These are phyloP conservation scores for Ilyonectria robusta DNA, from an alignment of 2,329 filamentous ascomycete genomes.

Conservation along the genomic window DNA sequence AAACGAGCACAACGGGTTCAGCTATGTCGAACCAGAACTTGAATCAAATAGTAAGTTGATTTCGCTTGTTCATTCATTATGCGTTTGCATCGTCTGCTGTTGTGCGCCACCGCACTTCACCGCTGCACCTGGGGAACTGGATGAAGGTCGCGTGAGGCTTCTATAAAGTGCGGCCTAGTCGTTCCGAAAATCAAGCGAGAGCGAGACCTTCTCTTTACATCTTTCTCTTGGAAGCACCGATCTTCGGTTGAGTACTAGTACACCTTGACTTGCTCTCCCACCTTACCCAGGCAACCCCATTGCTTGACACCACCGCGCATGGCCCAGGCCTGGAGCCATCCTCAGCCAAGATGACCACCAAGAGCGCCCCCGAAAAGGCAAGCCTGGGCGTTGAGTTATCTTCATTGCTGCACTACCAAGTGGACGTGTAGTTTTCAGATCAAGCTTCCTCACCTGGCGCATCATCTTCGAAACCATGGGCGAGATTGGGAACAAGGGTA, in stretches of 20 bases:
- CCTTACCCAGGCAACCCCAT: neutral
- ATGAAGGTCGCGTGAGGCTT: neutral
- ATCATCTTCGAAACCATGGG: neutral
- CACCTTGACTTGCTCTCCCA: neutral
- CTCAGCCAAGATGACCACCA: neutral
- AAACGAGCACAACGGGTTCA: constrained; percentile 52
- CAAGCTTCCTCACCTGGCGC: neutral
- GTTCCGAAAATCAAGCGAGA: neutral
- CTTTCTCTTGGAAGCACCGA: neutral
- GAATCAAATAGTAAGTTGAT: constrained; percentile 89
- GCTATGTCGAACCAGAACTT: constrained; percentile 87
- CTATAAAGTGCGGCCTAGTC: neutral
- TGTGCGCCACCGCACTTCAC: constrained; percentile 2
- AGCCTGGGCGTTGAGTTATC: neutral
- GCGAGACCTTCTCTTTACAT: neutral
- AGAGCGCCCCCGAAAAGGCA: neutral
- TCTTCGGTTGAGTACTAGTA: neutral
- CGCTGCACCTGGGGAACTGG: neutral
- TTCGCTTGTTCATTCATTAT: constrained; percentile 15
- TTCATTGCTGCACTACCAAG: neutral
- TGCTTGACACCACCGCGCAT: neutral
- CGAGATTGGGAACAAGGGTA: neutral
- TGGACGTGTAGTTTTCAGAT: neutral
- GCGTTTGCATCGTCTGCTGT: neutral
- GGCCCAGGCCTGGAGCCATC: neutral